A percentile compares a stretch with the other conserved stretches of the same genome.
phyloP scores from a whole-genome alignment of 2,329 filamentous ascomycete species.

The Aspergillus unguis region DNA sequence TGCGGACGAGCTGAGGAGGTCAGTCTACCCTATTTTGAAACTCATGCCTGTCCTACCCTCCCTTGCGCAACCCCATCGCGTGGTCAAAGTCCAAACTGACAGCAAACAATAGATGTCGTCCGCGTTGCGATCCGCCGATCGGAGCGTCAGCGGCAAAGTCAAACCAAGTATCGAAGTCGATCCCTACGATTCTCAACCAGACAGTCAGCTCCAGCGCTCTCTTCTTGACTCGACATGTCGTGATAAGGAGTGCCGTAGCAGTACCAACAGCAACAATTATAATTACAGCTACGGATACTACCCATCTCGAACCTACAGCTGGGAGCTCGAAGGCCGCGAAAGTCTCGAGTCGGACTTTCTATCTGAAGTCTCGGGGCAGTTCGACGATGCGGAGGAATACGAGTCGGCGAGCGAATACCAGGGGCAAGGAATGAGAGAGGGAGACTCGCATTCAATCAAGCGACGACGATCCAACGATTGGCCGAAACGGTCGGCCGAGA shows the following conservation, averaged over 20 bases:
- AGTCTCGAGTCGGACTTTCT: slow-evolving; percentile 21
- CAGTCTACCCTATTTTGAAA: neutral
- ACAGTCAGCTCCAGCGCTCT: slow-evolving; percentile 21
- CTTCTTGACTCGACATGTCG: slow-evolving; percentile 17
- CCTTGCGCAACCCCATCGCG: slow-evolving; percentile 1
- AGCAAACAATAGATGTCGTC: slow-evolving; percentile 11
- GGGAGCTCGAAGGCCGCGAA: slow-evolving; percentile 16
- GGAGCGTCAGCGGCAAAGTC: neutral
- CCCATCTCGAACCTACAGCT: slow-evolving; percentile 27
- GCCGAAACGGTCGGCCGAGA: slow-evolving; percentile 26
- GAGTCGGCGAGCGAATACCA: neutral
- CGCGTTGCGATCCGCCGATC: neutral
- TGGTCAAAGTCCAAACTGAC: neutral
- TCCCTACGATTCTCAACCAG: neutral
- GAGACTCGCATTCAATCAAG: slow-evolving; percentile 36
- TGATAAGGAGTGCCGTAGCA: slow-evolving; percentile 11
- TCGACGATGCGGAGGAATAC: slow-evolving; percentile 36
- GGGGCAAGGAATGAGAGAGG: no score
- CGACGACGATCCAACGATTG: slow-evolving; percentile 45
- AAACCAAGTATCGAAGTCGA: neutral
- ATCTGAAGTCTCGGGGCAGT: slow-evolving; percentile 34
- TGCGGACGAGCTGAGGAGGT: slow-evolving; percentile 5
- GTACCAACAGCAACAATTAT: neutral
- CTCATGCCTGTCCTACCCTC: neutral
- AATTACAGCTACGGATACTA: no score